These are phyloP conservation scores for Neurospora sp. DNA, from an alignment of 495 filamentous ascomycete genomes.

Conservation along the genomic window DNA sequence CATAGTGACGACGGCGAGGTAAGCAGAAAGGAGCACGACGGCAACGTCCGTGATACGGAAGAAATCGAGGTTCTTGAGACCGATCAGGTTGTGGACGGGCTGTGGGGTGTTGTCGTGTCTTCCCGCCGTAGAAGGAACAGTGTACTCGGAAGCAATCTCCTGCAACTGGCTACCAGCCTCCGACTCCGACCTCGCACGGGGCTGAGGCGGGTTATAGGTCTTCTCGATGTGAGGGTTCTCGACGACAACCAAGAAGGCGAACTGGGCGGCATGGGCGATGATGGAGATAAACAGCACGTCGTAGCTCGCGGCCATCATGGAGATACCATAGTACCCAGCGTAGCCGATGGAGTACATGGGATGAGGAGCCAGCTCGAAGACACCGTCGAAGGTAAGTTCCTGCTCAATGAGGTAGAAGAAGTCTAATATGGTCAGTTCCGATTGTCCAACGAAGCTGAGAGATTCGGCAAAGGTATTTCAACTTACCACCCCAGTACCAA, in stretches of 20 bases:
- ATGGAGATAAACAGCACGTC: conserved; percentile 94
- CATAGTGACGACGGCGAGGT: conserved; percentile 60
- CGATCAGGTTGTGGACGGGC: conserved; percentile 70
- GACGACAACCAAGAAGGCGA: conserved; percentile 78
- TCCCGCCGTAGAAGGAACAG: not conserved
- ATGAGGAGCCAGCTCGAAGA: conserved; percentile 98
- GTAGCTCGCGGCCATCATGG: conserved; percentile 97
- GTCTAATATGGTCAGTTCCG: conserved; percentile 35
- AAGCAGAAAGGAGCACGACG: conserved; percentile 61
- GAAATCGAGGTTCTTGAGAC: conserved; percentile 74
- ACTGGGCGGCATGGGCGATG: conserved; percentile 87
- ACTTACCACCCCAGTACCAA: conserved; percentile 84
- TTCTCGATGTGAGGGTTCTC: conserved; percentile 98
- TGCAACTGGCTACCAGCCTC: conserved; percentile 29
- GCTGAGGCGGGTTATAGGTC: conserved; percentile 85
- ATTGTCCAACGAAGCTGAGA: not conserved
- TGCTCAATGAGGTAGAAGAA: conserved; percentile 99
- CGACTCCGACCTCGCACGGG: conserved; percentile 46
- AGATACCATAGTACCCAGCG: conserved; percentile 96
- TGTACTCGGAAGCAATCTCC: conserved; percentile 28
- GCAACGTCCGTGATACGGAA: conserved; percentile 78
- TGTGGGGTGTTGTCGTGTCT: conserved; percentile 34
- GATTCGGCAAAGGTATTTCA: not conserved
- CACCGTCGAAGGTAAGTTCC: conserved; percentile 94
- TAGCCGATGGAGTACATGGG: conserved; percentile 99